Evolutionary conservation across 768 basidiomycete genomes (phyloP), one percentile per base, ranked within the genome.

Genomic region (Termitomyces sp.): DNA sequence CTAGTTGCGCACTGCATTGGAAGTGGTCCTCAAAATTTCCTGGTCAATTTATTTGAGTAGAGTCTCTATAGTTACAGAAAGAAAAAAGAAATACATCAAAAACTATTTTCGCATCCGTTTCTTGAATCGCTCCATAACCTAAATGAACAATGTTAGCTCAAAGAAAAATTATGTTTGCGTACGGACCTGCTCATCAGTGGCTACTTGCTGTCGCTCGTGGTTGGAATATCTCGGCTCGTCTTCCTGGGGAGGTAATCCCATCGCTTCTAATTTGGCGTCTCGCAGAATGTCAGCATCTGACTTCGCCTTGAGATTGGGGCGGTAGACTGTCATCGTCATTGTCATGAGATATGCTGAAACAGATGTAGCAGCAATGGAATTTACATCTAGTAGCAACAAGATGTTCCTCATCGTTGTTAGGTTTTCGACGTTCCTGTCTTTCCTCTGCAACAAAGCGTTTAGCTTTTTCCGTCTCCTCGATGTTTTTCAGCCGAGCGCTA

Each of bases 121-220:
- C 79, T 96, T 98, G 79, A 98, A 98, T 32, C 96, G 84, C 70
- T 96, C 93, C 90, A 94, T 90, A 52, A 91, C 90, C 89, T 92
- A 40, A 35, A 32, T 49, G 21, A 40, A 28, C 14, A 45, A 28
- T 26, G 21, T 45, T 24, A 24, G 21, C n/a, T n/a, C 37, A 17
- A 38, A 9, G 6, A 41, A 7, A 24, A 47, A 5, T 5, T 10
- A 15, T 14, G 7, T 19, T 48, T 15, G 17, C 8, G 2, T 32
- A 74, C 85, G 56, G 57, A 93, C 93, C 71, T 88, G 66, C 66
- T 97, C 93, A 60, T 98, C 95, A 8, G 94, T 97, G 11, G 94
- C 94, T 79, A 86, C 84, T 63, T 90, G 90, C 14, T 80, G 75
- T 40, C 85, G 77, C 35, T 85, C 81, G 17, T 81, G 71, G 26